Evolutionary conservation across 257 asterid species (phyloP), one percentile per base, ranked within the genome.

Genomic region (Plantago major): DNA sequence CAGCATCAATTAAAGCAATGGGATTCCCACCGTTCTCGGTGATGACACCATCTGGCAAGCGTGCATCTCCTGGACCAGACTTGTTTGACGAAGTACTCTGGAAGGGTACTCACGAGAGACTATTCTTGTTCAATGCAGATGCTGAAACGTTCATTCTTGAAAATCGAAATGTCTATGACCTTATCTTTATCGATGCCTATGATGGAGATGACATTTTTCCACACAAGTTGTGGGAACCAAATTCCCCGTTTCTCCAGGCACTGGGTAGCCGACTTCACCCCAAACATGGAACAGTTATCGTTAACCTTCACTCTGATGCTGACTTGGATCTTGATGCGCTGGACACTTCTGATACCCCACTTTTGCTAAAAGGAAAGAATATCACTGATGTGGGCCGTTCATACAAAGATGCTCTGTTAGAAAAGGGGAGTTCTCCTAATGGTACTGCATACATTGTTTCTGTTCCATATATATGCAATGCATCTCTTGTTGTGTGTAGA

Each of bases 141-240:
- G 97, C 95, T 0, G 97, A 90, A 74, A 80, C 80, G 59, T 90
- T 90, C 64, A 75, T 90, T 62, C 69, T 71, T 4, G 79, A 83
- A 56, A 75, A 71, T 74, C 70, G 63, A 70, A 75, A 73, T 53
- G 53, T 77, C 16, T 84, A 90, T 10, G 97, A 90, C 79, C 55
- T 87, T 40, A 74, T 90, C 75, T 85, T 84, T 54, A 65, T 90
- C 1, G 97, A 90, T 55, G 97, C 97, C 59, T 90, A 90, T 58
- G 96, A 90, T 37, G 95, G 95, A 0, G 90, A 87, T 22, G 97
- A 90, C 75, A 75, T 83, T 37, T 90, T 87, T 46, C 97, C 96
- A 1, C 77, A 45, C 74, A 72, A 82, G 40, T 70, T 90, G 42
- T 87, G 97, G 95, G 81, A 83, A 40, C 79, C 86, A 0, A 60